Evolutionary conservation across 163 green algal genomes (phyloP), one percentile per base, ranked within the genome.

Genomic region (Coccomyxa subellipsoidea): DNA sequence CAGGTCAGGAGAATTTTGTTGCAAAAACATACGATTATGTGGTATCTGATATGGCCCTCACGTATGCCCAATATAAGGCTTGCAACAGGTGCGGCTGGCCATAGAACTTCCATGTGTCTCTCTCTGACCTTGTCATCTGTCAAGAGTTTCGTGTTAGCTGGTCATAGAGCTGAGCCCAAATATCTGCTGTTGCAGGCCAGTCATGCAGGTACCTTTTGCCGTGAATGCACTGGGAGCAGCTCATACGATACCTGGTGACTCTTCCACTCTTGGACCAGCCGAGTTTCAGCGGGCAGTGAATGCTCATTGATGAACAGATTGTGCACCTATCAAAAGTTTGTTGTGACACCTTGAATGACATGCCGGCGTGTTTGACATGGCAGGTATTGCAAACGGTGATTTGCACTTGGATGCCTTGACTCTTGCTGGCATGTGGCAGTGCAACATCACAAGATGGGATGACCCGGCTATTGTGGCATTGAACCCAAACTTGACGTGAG

Each of bases 1-100:
- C 66, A 73, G 66, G 66, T 73, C 66, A 73, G 66, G 66, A 73
- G 8, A 73, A 73, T 34, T 73, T 73, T n/a, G 27, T 73, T 73
- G 66, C 66, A 18, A 32, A 73, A 23, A 73, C 66, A 32, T 73
- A 73, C 32, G 66, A 73, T n/a, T 73, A 73, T 73, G 66, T 73
- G 8, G 1, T 73, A 18, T 36, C 66, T 32, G 66, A 73, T 36
- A 73, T 73, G 66, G 18, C 66, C 10, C 66, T 73, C 66, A 73
- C 66, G 18, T 8, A 34, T 7, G n/a, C 66, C n/a, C 66, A 73
- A 23, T 34, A 36, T 8, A 27, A 73, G 27, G 10, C 27, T 35
- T 32, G 29, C n/a, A 73, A 73, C 27, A 73, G 66, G 66, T 73
- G 66, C 1, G 66, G 1, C 66, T n/a, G n/a, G n/a, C n/a, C n/a